Base-by-base conservation (phyloP, 2,329 filamentous ascomycete species). In the Zelopaecilomyces penicillatus region DNA sequence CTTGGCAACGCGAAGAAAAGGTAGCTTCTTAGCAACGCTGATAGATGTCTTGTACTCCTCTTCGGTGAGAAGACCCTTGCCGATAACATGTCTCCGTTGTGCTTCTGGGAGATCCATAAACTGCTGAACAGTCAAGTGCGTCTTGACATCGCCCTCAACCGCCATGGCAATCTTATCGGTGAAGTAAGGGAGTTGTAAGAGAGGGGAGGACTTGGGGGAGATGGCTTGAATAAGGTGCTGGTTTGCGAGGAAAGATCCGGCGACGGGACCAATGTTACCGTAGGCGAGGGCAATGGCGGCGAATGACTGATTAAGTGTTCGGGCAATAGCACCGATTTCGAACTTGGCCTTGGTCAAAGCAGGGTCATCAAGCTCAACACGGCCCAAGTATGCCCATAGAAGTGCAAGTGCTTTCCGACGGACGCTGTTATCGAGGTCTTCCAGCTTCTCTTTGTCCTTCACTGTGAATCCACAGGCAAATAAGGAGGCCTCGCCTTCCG, bases 321-420 rank as follows among this genome's bases (percentile, higher is more conserved):
- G 80, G 29, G 91, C 93, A 50, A 93, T 85, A 12, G 91, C 89
- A 19, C 87, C 90, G 50, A 93, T 81, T 63, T 93, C 84, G 62
- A 85, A 89, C 70, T 97, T 98, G 64, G 90, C 82, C 61, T 82
- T 82, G 57, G 95, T 84, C 43, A 96, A 74, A 30, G 76, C 73
- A 43, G 77, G 65, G 57, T 95, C 89, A 37, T 85, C 83, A 27
- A 98, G 77, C 57, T 95, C 87, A 44, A 95, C 74, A 39, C 93
- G 85, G 49, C 87, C 87, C 39, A 97, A 78, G 63, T 98, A 97
- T 36, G 93, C 90, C 93, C 94, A 98, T 11, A 98, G 74, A 45
- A 98, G 74, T 41, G 85, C 87, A 37, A 97, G 73, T 6, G 88
- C 83, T 73, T 97, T 97, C 58, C 93, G 78, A 53, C 87, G 83